phyloP scores from a whole-genome alignment of 2,329 filamentous ascomycete species.

The Diaporthe sp. region DNA sequence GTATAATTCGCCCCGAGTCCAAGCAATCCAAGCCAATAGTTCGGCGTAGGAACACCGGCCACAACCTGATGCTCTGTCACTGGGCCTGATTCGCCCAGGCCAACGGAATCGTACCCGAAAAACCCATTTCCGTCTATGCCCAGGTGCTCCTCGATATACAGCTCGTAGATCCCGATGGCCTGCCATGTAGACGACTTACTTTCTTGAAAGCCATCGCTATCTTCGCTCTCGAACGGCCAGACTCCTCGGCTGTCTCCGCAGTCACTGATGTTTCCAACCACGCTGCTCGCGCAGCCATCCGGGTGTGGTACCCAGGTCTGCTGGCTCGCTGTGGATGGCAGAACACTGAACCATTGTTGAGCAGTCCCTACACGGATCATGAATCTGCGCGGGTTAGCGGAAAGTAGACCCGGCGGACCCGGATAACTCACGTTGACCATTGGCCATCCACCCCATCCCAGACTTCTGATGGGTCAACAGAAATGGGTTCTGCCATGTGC shows the following conservation, averaged over 20 bases:
- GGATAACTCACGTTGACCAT: constrained; percentile 16
- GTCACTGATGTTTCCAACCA: background rate
- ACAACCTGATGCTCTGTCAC: constrained; percentile 2
- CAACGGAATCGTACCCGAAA: constrained; percentile 7
- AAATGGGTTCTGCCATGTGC: constrained; percentile 19
- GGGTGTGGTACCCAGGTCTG: constrained; percentile 16
- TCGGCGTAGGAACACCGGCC: background rate
- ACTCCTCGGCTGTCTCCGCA: constrained; percentile 14
- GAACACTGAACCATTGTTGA: constrained; percentile 8
- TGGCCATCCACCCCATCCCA: constrained; percentile 11
- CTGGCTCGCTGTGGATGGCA: constrained; percentile 10
- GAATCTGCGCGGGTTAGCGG: background rate
- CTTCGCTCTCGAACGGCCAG: constrained; percentile 17
- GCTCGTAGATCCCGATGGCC: background rate
- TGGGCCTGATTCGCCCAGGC: background rate
- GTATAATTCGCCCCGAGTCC: constrained; percentile 20
- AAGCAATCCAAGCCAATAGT: constrained; percentile 4
- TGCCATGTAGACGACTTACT: background rate
- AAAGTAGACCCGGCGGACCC: background rate
- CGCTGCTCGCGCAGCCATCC: background rate
- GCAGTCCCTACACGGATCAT: constrained; percentile 17
- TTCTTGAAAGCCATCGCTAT: constrained; percentile 1
- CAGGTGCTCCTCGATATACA: constrained; percentile 12
- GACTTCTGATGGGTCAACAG: constrained; percentile 7
- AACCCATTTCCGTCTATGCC: constrained; percentile 1